Base-by-base conservation (phyloP, 2,329 filamentous ascomycete genomes). In the Fusarium nygamai region DNA sequence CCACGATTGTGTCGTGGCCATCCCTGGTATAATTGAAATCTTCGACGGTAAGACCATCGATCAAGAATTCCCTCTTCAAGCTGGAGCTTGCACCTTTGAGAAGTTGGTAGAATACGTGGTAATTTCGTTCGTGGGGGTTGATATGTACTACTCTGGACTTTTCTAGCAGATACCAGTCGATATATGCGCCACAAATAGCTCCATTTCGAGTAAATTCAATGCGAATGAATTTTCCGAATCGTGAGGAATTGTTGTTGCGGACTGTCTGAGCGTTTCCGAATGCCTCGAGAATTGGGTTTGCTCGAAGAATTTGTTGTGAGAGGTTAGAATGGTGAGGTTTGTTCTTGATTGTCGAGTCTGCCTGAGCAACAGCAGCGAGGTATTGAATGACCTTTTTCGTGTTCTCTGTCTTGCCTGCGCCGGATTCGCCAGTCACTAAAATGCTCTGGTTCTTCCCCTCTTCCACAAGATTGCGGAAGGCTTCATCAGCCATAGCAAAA, bases 341-440 rank as follows among this genome's bases (percentile, higher is more conserved):
- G 84, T 87, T 84, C 86, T 92, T 85, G 82, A 89, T 81, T 5
- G 92, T 88, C 0, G 92, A 91, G 68, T 98, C 96, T 1, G 94
- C 91, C 47, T 94, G 93, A 16, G 96, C 96, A 51, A 99, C 96
- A 4, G 96, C 95, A 20, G 96, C 96, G 48, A 99, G 90, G 80
- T 99, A 99, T 79, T 99, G 97, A 63, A 99, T 99, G 76, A 99
- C 96, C 82, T 99, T 99, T 81, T 99, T 99, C 22, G 96, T 99
- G 81, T 99, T 99, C 82, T 99, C 96, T 0, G 96, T 99, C 85
- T 99, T 99, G 77, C 96, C 96, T 39, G 96, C 96, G 80, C 96
- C 96, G 24, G 96, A 99, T 85, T 99, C 96, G 83, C 96, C 96
- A 6, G 96, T 99, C 29, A 99, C 97, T 60, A 99, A 87, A 78